Evolutionary conservation across 176 grass and related monocot genomes (phyloP), one percentile per base, ranked within the genome.

Genomic region (Juncus effusus): DNA sequence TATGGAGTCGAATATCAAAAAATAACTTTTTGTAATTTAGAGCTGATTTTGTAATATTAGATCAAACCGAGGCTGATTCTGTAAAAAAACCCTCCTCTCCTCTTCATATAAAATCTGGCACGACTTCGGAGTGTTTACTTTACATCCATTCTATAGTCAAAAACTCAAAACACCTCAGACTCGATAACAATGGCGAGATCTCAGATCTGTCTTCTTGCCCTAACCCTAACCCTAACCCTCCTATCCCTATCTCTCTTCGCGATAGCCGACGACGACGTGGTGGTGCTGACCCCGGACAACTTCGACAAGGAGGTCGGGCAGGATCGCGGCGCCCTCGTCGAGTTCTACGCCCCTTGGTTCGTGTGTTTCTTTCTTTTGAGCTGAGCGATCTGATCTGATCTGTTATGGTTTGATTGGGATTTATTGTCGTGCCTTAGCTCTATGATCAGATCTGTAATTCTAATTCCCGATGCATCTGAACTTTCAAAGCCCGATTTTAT

Each of bases 301-400:
- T 97, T 97, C 76, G 85, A 97, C 80, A 79, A 84, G 75, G 88
- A 89, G 85, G 94, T 97, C 56, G 94, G 94, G 5, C 82, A 92
- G 68, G 93, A 97, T 59, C 82, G 93, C 19, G 93, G 52, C 57
- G 93, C 84, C 16, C 88, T 97, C 67, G 81, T 91, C 67, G 93
- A 89, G 82, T 97, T 97, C 78, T 91, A 86, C 70, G 84, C 93
- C 3, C 88, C 88, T 10, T 97, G 93, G 93, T 87, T 63, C 42
- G 55, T 11, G 70, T 3, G n/a, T 54, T 36, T 49, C 15, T 39
- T 3, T 7, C 36, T 3, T 9, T 39, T 52, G 7, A 52, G 36
- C 35, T 42, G 3, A 42, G 53, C 51, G 15, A n/a, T 7, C 10
- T 6, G 36, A 0, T 13, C 56, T 5, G 69, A 53, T 54, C 16